phyloP scores from a whole-genome alignment of 768 basidiomycete genomes.

The Tylopilus sp. region DNA sequence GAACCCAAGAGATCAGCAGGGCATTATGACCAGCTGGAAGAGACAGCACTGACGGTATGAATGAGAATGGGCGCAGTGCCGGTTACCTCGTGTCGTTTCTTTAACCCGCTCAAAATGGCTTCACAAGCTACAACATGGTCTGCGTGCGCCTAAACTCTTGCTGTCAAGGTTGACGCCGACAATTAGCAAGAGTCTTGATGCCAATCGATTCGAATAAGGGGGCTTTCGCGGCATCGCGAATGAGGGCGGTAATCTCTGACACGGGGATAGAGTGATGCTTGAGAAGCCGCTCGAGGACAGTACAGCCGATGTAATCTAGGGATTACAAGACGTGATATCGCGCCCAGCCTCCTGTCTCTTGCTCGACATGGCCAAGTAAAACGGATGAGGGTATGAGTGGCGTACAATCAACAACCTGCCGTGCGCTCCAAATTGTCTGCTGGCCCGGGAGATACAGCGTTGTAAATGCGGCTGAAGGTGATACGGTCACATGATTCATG shows the following conservation, averaged over 20 bases:
- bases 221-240: constrained; percentile 25
- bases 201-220: constrained; percentile 12
- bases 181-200: constrained; percentile 2
- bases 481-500: too few relatives aligned
- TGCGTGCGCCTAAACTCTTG: constrained; percentile 34
- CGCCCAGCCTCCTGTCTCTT: constrained; percentile 18
- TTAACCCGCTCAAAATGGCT: constrained; percentile 49
- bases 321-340: too few relatives aligned
- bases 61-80: constrained; percentile 47
- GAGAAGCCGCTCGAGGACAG: constrained; percentile 24
- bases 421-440: too few relatives aligned
- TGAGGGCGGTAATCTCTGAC: constrained; percentile 14
- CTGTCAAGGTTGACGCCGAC: neutral
- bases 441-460: too few relatives aligned
- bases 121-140: constrained; percentile 43
- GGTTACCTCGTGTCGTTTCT: constrained; percentile 39
- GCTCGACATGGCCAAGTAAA: neutral
- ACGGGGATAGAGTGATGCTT: constrained; percentile 6
- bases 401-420: too few relatives aligned
- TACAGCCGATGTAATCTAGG: constrained; percentile 31
- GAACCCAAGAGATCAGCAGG: neutral
- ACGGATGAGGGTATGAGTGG: neutral
- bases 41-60: constrained; percentile 55
- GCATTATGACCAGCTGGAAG: neutral
- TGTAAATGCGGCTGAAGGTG: too few relatives aligned